These are phyloP conservation scores for Oryza officinalis DNA, from an alignment of 176 grass and related monocot species.

Conservation along the genomic window DNA sequence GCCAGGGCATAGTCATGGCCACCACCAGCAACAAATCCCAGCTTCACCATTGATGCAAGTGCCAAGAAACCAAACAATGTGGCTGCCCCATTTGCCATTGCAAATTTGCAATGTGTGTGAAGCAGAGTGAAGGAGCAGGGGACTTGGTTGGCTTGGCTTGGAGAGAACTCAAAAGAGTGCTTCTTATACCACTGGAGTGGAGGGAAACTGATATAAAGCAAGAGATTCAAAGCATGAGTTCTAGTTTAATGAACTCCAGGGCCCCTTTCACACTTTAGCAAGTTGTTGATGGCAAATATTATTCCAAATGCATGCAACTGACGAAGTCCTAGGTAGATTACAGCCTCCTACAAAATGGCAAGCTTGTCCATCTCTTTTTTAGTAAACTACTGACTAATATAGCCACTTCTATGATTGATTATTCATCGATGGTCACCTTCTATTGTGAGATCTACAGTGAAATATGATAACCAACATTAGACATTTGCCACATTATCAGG, in stretches of 20 bases:
- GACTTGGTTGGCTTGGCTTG: conserved; percentile 20
- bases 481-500: neutral
- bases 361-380: neutral
- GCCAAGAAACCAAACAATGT: conserved; percentile 21
- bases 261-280: conserved; percentile 23
- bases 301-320: neutral
- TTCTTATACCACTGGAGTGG: conserved; percentile 27
- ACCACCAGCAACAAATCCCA: conserved; percentile 22
- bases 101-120: neutral
- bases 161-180: neutral
- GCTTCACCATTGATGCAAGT: conserved; percentile 23
- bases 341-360: neutral
- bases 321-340: neutral
- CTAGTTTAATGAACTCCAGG: neutral
- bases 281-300: neutral
- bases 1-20: conserved; percentile 78
- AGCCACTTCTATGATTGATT: neutral
- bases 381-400: neutral
- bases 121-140: conserved; percentile 24
- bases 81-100: conserved; percentile 29
- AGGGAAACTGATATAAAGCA: conserved; percentile 24
- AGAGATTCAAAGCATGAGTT: conserved; percentile 36
- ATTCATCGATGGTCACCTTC: neutral
- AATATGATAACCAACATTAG: neutral
- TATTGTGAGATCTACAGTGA: neutral